Conservation (phyloP, 352 stramenopile genomes). For the Pythium vanterpoolii region DNA sequence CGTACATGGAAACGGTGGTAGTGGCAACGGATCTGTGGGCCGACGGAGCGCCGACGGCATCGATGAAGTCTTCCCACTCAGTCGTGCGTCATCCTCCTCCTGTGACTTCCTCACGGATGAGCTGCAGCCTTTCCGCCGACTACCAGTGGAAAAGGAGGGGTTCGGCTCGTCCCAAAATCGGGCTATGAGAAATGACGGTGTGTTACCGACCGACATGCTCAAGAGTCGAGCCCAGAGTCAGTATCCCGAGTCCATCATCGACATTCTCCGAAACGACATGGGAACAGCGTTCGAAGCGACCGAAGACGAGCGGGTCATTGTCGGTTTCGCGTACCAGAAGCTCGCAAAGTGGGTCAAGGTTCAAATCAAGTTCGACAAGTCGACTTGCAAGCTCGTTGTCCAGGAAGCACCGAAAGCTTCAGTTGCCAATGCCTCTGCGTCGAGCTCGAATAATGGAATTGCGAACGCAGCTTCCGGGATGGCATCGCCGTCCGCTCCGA, state of each 20-base stretch:
- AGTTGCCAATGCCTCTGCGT: not conserved
- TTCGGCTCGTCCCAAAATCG: conserved; percentile 63
- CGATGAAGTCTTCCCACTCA: conserved; percentile 52
- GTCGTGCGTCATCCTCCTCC: conserved; percentile 52
- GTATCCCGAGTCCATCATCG: conserved; percentile 66
- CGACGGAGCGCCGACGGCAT: conserved; percentile 27
- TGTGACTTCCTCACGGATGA: conserved; percentile 66
- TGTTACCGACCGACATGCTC: conserved; percentile 71
- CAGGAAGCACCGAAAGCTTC: conserved; percentile 32
- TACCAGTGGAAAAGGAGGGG: conserved; percentile 71
- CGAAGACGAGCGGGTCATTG: conserved; percentile 50
- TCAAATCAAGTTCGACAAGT: conserved; percentile 65
- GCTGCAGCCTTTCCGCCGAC: conserved; percentile 55
- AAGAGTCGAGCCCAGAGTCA: conserved; percentile 68
- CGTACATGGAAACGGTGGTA: conserved; percentile 1
- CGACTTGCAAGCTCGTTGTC: conserved; percentile 34
- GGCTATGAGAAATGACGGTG: conserved; percentile 45
- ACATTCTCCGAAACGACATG: conserved; percentile 61
- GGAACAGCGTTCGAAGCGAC: conserved; percentile 49
- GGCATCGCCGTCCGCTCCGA: conserved; percentile 3
- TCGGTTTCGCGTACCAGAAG: conserved; percentile 75
- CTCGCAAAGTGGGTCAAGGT: conserved; percentile 72
- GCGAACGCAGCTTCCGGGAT: not conserved
- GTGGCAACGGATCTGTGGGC: not conserved
- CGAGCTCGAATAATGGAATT: not conserved